phyloP scores from a whole-genome alignment of 306 rosid species.

The Psophocarpus tetragonolobus region DNA sequence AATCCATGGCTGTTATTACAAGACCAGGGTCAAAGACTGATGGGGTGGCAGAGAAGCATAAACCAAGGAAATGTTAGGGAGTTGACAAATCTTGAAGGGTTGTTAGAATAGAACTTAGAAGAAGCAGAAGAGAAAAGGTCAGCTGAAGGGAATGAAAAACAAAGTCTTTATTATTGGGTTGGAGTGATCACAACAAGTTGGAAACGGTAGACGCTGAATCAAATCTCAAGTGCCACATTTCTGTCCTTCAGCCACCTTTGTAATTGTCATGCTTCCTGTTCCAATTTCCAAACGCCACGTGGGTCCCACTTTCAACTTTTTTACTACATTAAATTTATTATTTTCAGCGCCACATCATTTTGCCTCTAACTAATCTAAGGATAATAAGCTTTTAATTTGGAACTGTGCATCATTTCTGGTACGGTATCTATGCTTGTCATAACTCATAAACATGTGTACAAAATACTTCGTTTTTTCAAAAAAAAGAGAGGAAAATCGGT shows the following conservation, averaged over 20 bases:
- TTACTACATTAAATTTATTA: not conserved
- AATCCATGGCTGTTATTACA: not conserved
- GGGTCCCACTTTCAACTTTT: not conserved
- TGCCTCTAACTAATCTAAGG: not conserved
- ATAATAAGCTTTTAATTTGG: not conserved
- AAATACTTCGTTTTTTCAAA: not conserved
- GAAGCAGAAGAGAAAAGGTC: constrained; percentile 14
- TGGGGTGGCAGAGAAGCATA: not conserved
- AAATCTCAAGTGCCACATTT: not conserved
- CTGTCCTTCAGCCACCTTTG: not conserved
- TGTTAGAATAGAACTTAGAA: not conserved
- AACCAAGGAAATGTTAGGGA: not conserved
- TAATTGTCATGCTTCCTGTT: not conserved
- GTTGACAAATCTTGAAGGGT: constrained; percentile 38
- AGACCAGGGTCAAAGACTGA: constrained; percentile 18
- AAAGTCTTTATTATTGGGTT: not conserved
- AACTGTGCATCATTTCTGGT: not conserved
- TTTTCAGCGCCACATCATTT: not conserved
- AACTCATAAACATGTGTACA: not conserved
- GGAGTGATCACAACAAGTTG: constrained; percentile 11
- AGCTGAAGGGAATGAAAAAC: not conserved
- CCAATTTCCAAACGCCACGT: not conserved
- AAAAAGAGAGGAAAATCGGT: not conserved
- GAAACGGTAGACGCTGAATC: constrained; percentile 9
- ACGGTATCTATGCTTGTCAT: not conserved